Evolutionary conservation across 495 filamentous ascomycete genomes (phyloP).

Genomic region (Cairneyella variabilis): DNA sequence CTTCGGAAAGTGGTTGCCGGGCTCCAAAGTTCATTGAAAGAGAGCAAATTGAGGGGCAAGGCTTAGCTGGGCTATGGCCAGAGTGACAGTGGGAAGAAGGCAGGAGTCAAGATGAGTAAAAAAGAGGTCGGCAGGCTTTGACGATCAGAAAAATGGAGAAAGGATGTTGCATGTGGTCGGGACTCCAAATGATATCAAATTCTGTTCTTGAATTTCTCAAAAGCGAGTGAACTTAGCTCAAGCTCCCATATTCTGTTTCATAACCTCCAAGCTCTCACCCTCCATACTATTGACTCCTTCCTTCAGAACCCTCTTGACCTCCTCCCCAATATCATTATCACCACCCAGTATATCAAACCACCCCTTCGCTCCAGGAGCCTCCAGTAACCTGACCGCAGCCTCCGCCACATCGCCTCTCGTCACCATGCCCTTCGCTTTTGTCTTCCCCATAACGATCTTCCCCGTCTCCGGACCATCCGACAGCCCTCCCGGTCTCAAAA

Average conservation of each 20-base stretch:
- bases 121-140: no score
- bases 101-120: no score
- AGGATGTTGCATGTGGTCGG: no score
- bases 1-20: no score
- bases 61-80: no score
- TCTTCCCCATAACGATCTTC: constrained; percentile 60
- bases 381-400: constrained; percentile 61
- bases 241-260: constrained; percentile 13
- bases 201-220: no score
- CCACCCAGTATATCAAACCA: constrained; percentile 49
- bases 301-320: constrained; percentile 59
- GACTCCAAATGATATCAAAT: no score
- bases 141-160: no score
- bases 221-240: no score
- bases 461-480: constrained; percentile 54
- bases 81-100: no score
- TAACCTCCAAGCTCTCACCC: constrained; percentile 55
- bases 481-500: constrained; percentile 64
- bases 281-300: constrained; percentile 63
- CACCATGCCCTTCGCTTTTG: constrained; percentile 41
- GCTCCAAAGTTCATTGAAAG: no score
- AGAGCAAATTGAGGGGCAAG: no score
- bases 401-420: constrained; percentile 67
- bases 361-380: constrained; percentile 40
- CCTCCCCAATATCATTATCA: constrained; percentile 54